These are phyloP conservation scores for Phytophthora capsici DNA, from an alignment of 352 stramenopile species.

Conservation along the genomic window DNA sequence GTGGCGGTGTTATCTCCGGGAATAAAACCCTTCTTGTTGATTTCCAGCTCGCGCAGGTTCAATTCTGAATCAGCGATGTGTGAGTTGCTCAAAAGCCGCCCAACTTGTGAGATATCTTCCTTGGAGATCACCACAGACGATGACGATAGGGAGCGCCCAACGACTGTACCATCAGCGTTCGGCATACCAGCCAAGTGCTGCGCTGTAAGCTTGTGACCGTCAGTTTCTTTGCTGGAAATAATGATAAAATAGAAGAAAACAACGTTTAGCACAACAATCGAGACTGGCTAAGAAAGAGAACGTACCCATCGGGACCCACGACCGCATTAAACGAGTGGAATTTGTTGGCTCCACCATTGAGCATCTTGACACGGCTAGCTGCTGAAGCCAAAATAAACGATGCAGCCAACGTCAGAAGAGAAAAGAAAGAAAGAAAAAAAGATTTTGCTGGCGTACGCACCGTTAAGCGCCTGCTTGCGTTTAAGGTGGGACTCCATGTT, in stretches of 20 bases:
- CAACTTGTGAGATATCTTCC: constrained; percentile 82
- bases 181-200: constrained; percentile 45
- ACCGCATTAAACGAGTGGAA: constrained; percentile 81
- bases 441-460: constrained; percentile 32
- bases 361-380: constrained; percentile 68
- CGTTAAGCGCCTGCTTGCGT: constrained; percentile 73
- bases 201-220: constrained; percentile 33
- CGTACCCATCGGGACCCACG: constrained; percentile 48
- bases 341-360: constrained; percentile 67
- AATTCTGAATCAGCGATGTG: constrained; percentile 84
- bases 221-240: constrained; percentile 55
- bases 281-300: background rate
- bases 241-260: constrained; percentile 1
- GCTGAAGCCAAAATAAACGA: constrained; percentile 39
- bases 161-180: constrained; percentile 36
- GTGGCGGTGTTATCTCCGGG: constrained; percentile 9
- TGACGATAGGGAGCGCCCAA: constrained; percentile 63
- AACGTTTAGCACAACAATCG: constrained; percentile 2
- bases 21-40: constrained; percentile 72
- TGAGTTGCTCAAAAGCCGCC: constrained; percentile 69
- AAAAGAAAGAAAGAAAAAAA: constrained; percentile 10
- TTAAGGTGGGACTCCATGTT: constrained; percentile 75
- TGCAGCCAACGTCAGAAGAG: constrained; percentile 10
- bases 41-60: constrained; percentile 80
- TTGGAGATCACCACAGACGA: constrained; percentile 79